Evolutionary conservation across 1,284 basidiomycete species (phyloP), one percentile per base, ranked within the genome.

Genomic region (Fomitopsis schrenkii): DNA sequence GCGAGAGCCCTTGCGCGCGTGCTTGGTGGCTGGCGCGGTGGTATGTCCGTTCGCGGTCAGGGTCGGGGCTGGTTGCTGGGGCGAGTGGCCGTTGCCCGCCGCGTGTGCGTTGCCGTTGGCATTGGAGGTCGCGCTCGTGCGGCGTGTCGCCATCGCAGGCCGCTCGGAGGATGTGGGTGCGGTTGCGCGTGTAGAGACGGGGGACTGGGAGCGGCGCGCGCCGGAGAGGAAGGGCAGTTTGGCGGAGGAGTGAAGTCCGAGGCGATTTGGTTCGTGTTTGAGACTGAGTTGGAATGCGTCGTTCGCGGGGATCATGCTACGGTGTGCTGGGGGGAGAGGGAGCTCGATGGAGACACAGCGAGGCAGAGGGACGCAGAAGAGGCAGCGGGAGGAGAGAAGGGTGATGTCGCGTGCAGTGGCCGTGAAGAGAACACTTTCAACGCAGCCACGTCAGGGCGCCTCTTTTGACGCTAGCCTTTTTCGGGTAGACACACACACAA

Each of bases 281-380:
- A 80, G 73, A 59, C 78, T 73, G 58, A 83, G 77, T 26, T 79
- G 79, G 59, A 83, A 82, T 15, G 78, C 81, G 75, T 83, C 82
- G 72, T 79, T 81, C 60, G 81, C 79, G 62, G 82, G 81, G 55
- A 81, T 74, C 81, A 82, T 82, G 57, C 60, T 64, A 57, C 19
- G 15, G 35, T 26, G 52, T 40, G 40, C 1, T 19, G 40, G 41
- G 10, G 8, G 35, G n/a, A 7, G 30, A 46, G 22, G 22, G 15
- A 44, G 45, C 19, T 26, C 14, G 28, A 26, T 54, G 52, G 17
- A 17, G 36, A 30, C 17, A 15, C 9, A 38, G 14, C 15, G 30
- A 30, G 19, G 5, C 35, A 22, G 52, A 22, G 12, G 35, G 33
- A 12, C 52, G 28, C 9, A 9, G 17, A 5, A 10, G 48, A 33